Evolutionary conservation across 2,329 filamentous ascomycete species (phyloP).

Genomic region (Trichoderma sp.): DNA sequence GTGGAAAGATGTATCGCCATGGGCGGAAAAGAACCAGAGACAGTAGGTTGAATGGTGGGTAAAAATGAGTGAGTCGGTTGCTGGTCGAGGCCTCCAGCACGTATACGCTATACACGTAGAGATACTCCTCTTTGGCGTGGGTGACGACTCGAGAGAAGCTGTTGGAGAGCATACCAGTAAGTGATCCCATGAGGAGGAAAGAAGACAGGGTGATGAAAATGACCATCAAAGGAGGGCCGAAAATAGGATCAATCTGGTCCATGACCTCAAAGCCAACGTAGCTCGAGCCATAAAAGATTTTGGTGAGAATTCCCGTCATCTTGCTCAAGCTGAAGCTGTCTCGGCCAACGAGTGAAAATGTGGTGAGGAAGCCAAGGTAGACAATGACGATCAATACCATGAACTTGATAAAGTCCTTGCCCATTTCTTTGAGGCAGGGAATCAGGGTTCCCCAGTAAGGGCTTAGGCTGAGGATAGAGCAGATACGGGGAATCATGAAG

Average conservation of each 20-base stretch:
- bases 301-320: slow-evolving; percentile 77
- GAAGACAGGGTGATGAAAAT: slow-evolving; percentile 77
- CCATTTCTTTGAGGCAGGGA: slow-evolving; percentile 91
- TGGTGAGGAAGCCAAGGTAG: slow-evolving; percentile 87
- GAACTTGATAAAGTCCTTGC: slow-evolving; percentile 88
- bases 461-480: slow-evolving; percentile 81
- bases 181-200: slow-evolving; percentile 74
- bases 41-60: slow-evolving; percentile 72
- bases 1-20: slow-evolving; percentile 66
- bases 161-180: slow-evolving; percentile 78
- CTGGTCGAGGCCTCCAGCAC: slow-evolving; percentile 68
- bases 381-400: slow-evolving; percentile 76
- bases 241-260: slow-evolving; percentile 59
- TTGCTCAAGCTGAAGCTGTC: slow-evolving; percentile 63
- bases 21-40: slow-evolving; percentile 72
- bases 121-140: slow-evolving; percentile 71
- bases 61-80: slow-evolving; percentile 69
- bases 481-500: slow-evolving; percentile 86
- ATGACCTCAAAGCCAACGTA: slow-evolving; percentile 73
- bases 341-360: slow-evolving; percentile 76
- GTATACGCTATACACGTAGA: slow-evolving; percentile 72
- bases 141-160: slow-evolving; percentile 67
- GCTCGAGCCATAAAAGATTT: slow-evolving; percentile 78
- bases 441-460: slow-evolving; percentile 90
- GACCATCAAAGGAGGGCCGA: slow-evolving; percentile 64